A percentile compares a stretch with the other conserved stretches of the same genome.
These are phyloP conservation scores for Dendrobium chrysotoxum DNA, from an alignment of 106 monocot genomes.

Conservation along the genomic window DNA sequence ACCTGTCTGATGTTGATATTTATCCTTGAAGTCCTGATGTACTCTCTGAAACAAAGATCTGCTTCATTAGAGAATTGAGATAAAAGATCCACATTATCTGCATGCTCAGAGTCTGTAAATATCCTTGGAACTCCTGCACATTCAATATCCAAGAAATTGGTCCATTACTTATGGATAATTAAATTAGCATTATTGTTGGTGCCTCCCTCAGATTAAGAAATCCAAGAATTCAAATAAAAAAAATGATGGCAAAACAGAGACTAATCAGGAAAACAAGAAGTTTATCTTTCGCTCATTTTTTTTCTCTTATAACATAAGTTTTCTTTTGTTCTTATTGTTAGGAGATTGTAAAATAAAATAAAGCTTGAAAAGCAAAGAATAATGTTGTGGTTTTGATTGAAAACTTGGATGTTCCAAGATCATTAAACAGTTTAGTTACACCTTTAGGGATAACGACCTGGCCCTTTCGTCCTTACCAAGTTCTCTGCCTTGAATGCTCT, in stretches of 20 bases:
- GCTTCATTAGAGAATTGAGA: slow-evolving; percentile 28
- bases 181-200: background rate
- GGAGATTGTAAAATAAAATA: too few species aligned
- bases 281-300: background rate
- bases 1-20: slow-evolving; percentile 68
- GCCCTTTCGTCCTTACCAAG: background rate
- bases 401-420: background rate
- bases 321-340: too few species aligned
- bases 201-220: too few species aligned
- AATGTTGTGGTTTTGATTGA: background rate
- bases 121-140: slow-evolving; percentile 56
- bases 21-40: slow-evolving; percentile 46
- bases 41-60: slow-evolving; percentile 22
- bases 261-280: background rate
- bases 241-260: background rate
- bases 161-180: background rate
- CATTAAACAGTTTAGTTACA: background rate
- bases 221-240: too few species aligned
- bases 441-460: background rate
- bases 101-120: slow-evolving; percentile 40
- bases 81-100: slow-evolving; percentile 24
- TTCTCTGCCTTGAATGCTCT: background rate
- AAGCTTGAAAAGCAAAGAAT: too few species aligned
- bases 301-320: too few species aligned
- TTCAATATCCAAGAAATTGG: background rate